Base-by-base conservation (phyloP, 225 moss, liverwort and hornwort genomes). In the Bryum argenteum region DNA sequence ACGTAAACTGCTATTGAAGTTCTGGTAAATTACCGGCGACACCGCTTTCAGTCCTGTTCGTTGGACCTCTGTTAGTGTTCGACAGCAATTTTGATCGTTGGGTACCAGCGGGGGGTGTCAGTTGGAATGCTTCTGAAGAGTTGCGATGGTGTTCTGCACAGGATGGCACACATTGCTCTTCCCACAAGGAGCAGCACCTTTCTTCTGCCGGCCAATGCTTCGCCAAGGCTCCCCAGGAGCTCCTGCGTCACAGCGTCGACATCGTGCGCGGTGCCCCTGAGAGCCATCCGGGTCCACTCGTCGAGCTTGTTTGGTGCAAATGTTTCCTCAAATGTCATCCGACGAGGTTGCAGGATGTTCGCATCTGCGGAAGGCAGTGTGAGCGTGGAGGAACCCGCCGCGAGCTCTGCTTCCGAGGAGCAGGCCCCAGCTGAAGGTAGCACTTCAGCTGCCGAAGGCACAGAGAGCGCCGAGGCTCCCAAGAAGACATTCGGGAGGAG, bases 111-210 rank as follows among this genome's bases (percentile, higher is more conserved):
- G n/a, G 15, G 56, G 24, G 60, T 48, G 4, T 21, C 18, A 7
- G 15, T 42, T 54, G 63, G 18, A 10, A n/a, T 42, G 0, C 15
- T 22, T 45, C 55, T 70, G 55, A 69, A 21, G 0, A 6, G 41
- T 17, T 45, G 11, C 60, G 72, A 6, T 24, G 22, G 63, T 17
- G 60, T 5, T 59, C 41, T 65, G 65, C 42, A 51, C 81, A 87
- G 81, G 75, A 87, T 87, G 87, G 84, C 84, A 74, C 82, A 82
- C 75, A 53, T 84, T 79, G 87, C 87, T 84, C 79, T 88, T 69
- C 79, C 87, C 77, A 40, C 71, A 57, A 81, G 79, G 84, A 81
- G 84, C 77, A 84, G 79, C 62, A 77, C 66, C 5, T 61, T 82
- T 18, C 72, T 78, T 42, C 81, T 79, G 8, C 57, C 75, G 61